Conservation (phyloP, 306 rosid genomes). For the Medicago truncatula region DNA sequence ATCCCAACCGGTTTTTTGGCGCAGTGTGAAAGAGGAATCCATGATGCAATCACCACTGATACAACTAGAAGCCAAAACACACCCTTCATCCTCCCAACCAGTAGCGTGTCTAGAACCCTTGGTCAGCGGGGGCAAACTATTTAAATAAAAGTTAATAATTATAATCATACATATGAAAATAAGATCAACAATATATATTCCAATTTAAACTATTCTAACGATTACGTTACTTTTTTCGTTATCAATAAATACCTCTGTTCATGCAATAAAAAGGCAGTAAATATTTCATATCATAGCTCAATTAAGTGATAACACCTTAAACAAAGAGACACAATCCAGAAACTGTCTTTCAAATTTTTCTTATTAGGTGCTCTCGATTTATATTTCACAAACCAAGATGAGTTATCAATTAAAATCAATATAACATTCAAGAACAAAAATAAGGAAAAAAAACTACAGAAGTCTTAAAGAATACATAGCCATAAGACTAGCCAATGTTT, state of each 20-base stretch:
- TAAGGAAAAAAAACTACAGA: background rate
- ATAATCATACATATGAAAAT: too few species aligned
- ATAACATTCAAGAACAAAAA: too few species aligned
- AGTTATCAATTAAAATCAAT: background rate
- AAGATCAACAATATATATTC: background rate
- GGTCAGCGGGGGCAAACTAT: too few species aligned
- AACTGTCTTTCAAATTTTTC: too few species aligned
- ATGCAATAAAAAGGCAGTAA: too few species aligned
- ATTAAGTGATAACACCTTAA: too few species aligned
- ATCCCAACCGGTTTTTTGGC: constrained; percentile 64
- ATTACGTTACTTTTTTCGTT: background rate
- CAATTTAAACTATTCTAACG: background rate
- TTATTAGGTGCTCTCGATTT: background rate
- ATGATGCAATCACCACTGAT: constrained; percentile 54
- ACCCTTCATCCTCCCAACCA: constrained; percentile 50
- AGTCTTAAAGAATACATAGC: background rate
- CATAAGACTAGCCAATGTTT: constrained; percentile 18
- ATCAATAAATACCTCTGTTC: background rate
- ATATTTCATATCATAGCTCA: too few species aligned
- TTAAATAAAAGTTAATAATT: too few species aligned
- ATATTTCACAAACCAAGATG: constrained; percentile 21
- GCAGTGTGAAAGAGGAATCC: constrained; percentile 60
- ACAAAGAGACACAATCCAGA: too few species aligned
- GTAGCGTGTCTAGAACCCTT: too few species aligned
- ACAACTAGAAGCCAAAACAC: constrained; percentile 45